A percentile compares a stretch with the other conserved stretches of the same genome.
phyloP scores from a whole-genome alignment of 2,329 filamentous ascomycete genomes.

The Talaromyces pinophilus region DNA sequence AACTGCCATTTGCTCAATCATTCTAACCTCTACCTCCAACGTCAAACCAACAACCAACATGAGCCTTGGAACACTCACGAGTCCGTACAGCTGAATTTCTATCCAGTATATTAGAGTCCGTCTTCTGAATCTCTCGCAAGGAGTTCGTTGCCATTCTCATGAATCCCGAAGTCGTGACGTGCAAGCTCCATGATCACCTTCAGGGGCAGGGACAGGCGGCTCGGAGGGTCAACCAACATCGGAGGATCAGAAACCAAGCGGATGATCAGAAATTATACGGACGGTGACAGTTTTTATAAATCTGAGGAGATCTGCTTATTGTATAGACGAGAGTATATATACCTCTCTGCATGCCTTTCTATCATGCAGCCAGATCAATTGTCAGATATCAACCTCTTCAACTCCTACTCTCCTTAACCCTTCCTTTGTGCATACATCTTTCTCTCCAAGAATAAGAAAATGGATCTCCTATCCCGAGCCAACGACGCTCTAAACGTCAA shows the following conservation, averaged over 20 bases:
- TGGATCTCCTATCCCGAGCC: slow-evolving; percentile 27
- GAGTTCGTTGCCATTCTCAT: background rate
- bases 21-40: background rate
- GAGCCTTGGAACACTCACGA: background rate
- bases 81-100: background rate
- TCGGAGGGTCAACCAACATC: background rate
- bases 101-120: background rate
- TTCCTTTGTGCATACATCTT: background rate
- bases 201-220: background rate
- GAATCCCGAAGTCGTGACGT: background rate
- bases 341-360: no score
- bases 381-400: background rate
- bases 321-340: background rate
- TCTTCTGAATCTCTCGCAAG: background rate
- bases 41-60: background rate
- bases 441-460: background rate
- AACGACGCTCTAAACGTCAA: slow-evolving; percentile 55
- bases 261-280: slow-evolving; percentile 4
- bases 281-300: background rate
- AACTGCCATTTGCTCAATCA: background rate
- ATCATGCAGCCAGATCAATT: background rate
- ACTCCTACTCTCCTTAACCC: background rate
- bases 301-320: background rate
- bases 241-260: slow-evolving; percentile 4
- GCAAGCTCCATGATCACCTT: background rate